Conservation (phyloP, 495 filamentous ascomycete genomes). For the Mytilinidion resinicola region DNA sequence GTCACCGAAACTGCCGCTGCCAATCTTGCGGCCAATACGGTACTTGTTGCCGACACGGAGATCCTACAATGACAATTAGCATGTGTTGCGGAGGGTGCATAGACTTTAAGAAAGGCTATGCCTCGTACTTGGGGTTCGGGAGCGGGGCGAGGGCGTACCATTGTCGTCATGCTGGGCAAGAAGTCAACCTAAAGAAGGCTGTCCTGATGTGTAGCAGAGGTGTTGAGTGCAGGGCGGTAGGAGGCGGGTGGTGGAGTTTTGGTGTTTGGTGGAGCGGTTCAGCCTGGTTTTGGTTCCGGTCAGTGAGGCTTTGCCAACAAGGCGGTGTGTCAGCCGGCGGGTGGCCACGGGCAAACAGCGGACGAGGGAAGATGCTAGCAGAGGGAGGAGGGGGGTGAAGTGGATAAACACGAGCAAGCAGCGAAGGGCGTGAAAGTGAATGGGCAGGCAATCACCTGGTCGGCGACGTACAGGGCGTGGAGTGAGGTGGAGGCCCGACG, state of each 20-base stretch:
- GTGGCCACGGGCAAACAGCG: slow-evolving; percentile 2
- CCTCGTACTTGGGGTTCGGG: slow-evolving; percentile 10
- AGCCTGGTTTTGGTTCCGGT: slow-evolving; percentile 29
- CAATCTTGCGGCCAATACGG: slow-evolving; percentile 99
- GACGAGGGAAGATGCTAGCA: neutral
- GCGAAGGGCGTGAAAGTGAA: slow-evolving; percentile 8
- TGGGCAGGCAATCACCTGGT: slow-evolving; percentile 2
- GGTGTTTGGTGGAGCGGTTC: slow-evolving; percentile 13
- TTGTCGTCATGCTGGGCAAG: slow-evolving; percentile 29
- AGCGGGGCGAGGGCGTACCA: slow-evolving; percentile 25
- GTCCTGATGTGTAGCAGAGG: slow-evolving; percentile 8
- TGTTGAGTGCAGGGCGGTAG: neutral
- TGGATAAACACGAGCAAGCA: neutral
- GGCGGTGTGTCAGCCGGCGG: slow-evolving; percentile 26
- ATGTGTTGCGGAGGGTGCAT: neutral
- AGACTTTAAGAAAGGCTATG: slow-evolving; percentile 1
- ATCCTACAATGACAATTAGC: slow-evolving; percentile 56
- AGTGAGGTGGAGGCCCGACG: slow-evolving; percentile 25
- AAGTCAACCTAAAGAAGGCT: slow-evolving; percentile 24
- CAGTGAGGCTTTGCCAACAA: slow-evolving; percentile 31
- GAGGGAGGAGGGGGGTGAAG: neutral
- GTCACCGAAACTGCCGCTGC: slow-evolving; percentile 96
- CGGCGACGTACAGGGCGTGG: slow-evolving; percentile 28
- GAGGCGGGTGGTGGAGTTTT: slow-evolving; percentile 1
- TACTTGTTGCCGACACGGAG: slow-evolving; percentile 99